Base-by-base conservation (phyloP, 2,329 filamentous ascomycete genomes). In the Venturia carpophila region DNA sequence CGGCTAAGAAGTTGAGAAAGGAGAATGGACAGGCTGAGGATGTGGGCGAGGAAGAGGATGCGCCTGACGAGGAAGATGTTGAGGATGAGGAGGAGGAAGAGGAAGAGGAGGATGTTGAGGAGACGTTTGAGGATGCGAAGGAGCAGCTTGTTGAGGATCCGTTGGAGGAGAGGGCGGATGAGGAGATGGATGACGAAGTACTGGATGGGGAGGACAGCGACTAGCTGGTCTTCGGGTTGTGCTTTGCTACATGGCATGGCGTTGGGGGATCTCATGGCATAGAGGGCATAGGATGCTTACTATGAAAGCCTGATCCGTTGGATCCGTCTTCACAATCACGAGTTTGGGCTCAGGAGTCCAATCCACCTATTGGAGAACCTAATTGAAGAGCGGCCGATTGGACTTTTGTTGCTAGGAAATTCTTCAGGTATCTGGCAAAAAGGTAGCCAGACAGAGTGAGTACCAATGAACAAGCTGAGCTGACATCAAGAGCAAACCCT, bases 71-170 rank as follows among this genome's bases (percentile, higher is more conserved):
- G 43, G 76, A 77, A 19, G 78, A 73, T 6, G 79, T 79, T 1
- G 79, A 78, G 0, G 79, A 78, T 2, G 80, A 75, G 2, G 77
- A 76, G 0, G 78, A 77, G 1, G 73, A 75, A 5, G 79, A 79
- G 2, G 78, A 80, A 19, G 79, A 78, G 0, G 77, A 75, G 6
- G 77, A 77, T 5, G 80, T 80, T 17, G 83, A 82, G 19, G 83
- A 80, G 4, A 80, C 81, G 11, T 80, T 80, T 47, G 82, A 83
- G 56, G 82, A 84, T 21, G 56, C 55, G 24, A 52, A 64, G n/a
- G 61, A 64, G 11, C 30, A 42, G 60, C 60, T 52, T 39, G 64
- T 30, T 45, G 61, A 60, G 30, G 63, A 65, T 67, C 56, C 45
- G 39, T 39, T 66, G 19, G 65, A 65, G n/a, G 65, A 62, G 56